phyloP scores from a whole-genome alignment of 2,329 filamentous ascomycete genomes.

The Colletotrichum chlorophyti region DNA sequence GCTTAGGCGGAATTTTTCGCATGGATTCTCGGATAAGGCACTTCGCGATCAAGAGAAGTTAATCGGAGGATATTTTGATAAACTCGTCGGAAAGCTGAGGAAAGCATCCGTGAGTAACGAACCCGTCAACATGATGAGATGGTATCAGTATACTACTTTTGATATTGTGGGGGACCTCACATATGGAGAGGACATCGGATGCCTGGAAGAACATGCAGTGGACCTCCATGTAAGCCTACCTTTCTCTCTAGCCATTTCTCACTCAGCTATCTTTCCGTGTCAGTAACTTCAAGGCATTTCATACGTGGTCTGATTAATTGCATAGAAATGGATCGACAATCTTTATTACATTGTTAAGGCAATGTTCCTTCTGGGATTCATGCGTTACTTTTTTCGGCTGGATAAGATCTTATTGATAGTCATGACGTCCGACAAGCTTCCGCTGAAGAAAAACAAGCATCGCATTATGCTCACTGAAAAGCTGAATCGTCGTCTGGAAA shows the following conservation, averaged over 20 bases:
- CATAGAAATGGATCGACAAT: slow-evolving; percentile 11
- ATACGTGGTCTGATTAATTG: too few species aligned
- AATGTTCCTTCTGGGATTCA: slow-evolving; percentile 10
- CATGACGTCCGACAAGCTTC: slow-evolving; percentile 10
- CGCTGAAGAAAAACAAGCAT: slow-evolving; percentile 1
- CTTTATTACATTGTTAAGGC: slow-evolving; percentile 12
- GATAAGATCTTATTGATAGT: not conserved
- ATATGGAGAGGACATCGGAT: slow-evolving; percentile 29
- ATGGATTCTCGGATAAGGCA: slow-evolving; percentile 37
- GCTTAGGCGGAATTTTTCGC: slow-evolving; percentile 32
- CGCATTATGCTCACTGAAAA: not conserved
- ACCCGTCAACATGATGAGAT: slow-evolving; percentile 30
- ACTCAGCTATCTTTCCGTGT: too few species aligned
- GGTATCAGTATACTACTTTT: slow-evolving; percentile 18
- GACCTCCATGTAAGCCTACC: slow-evolving; percentile 21
- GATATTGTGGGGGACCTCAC: slow-evolving; percentile 29
- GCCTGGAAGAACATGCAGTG: slow-evolving; percentile 17
- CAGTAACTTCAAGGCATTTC: too few species aligned
- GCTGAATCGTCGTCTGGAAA: not conserved
- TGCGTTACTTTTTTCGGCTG: slow-evolving; percentile 9
- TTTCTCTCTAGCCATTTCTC: too few species aligned
- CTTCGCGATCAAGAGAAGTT: slow-evolving; percentile 37
- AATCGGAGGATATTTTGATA: slow-evolving; percentile 34
- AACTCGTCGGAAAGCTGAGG: slow-evolving; percentile 30
- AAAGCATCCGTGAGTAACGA: not conserved